A percentile compares a stretch with the other conserved stretches of the same genome.
Conservation (phyloP, 257 asterid genomes). For the Vinca minor region DNA sequence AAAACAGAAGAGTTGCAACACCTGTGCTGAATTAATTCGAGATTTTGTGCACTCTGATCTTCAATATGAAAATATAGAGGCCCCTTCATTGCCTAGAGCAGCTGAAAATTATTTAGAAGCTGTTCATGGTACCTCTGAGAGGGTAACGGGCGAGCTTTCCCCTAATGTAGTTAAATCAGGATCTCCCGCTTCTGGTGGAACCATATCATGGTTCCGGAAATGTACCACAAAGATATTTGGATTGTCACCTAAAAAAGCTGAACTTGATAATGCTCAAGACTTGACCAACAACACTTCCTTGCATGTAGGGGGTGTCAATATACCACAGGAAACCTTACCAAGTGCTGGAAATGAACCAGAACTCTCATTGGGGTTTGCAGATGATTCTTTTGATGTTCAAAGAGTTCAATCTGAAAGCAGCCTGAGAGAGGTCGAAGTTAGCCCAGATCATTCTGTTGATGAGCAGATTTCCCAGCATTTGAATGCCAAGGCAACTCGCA, state of each 20-base stretch:
- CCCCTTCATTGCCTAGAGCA: slow-evolving; percentile 49
- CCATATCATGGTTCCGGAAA: slow-evolving; percentile 80
- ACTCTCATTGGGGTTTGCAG: slow-evolving; percentile 34
- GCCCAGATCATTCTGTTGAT: slow-evolving; percentile 40
- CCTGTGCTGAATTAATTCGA: slow-evolving; percentile 60
- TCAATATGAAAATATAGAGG: slow-evolving; percentile 53
- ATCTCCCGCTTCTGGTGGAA: slow-evolving; percentile 61
- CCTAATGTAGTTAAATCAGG: slow-evolving; percentile 39
- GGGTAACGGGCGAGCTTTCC: slow-evolving; percentile 31
- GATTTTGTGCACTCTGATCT: slow-evolving; percentile 73
- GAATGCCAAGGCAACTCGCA: slow-evolving; percentile 25
- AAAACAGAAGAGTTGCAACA: slow-evolving; percentile 56
- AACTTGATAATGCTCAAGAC: slow-evolving; percentile 36
- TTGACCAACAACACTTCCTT: slow-evolving; percentile 24
- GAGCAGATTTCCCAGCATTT: slow-evolving; percentile 38
- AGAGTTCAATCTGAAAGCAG: slow-evolving; percentile 35
- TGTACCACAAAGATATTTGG: slow-evolving; percentile 75
- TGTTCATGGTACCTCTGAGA: slow-evolving; percentile 33
- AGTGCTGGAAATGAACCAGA: slow-evolving; percentile 38
- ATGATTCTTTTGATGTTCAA: slow-evolving; percentile 50
- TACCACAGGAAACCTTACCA: slow-evolving; percentile 24
- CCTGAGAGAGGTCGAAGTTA: slow-evolving; percentile 35
- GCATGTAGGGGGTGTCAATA: slow-evolving; percentile 17
- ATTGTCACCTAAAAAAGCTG: slow-evolving; percentile 66
- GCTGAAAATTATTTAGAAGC: slow-evolving; percentile 62